Percentiles rank a stretch among this genome's conserved stretches.
phyloP scores from a whole-genome alignment of 495 filamentous ascomycete species.

The Cladorrhinum samala region DNA sequence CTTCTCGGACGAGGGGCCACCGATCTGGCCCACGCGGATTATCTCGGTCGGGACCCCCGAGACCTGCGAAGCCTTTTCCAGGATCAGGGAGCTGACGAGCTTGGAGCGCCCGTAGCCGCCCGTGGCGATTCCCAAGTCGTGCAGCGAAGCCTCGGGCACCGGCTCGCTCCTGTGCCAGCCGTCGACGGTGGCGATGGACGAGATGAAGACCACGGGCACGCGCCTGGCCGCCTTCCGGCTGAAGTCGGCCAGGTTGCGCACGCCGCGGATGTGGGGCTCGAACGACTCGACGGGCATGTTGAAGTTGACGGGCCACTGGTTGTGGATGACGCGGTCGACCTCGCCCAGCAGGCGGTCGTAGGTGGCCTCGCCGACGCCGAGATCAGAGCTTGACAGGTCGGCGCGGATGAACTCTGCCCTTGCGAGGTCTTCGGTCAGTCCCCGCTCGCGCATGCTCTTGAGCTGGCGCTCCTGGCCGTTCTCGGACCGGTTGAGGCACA shows the following conservation, averaged over 20 bases:
- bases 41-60: slow-evolving; percentile 40
- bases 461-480: slow-evolving; percentile 34
- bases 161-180: slow-evolving; percentile 23
- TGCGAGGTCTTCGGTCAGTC: slow-evolving; percentile 29
- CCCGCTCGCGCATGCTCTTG: slow-evolving; percentile 25
- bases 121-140: slow-evolving; percentile 30
- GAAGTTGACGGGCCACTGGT: slow-evolving; percentile 61
- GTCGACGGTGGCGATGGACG: slow-evolving; percentile 45
- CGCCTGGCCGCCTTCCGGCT: slow-evolving; percentile 33
- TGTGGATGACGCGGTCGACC: slow-evolving; percentile 52
- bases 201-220: slow-evolving; percentile 50
- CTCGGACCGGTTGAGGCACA: slow-evolving; percentile 49
- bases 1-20: slow-evolving; percentile 37
- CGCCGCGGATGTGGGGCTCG: slow-evolving; percentile 47
- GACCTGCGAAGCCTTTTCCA: slow-evolving; percentile 34
- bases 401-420: slow-evolving; percentile 46
- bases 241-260: slow-evolving; percentile 50
- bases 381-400: slow-evolving; percentile 39
- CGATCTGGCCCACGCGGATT: slow-evolving; percentile 54
- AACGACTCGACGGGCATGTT: slow-evolving; percentile 51
- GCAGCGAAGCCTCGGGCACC: slow-evolving; percentile 42
- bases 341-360: slow-evolving; percentile 34
- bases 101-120: slow-evolving; percentile 56
- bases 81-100: slow-evolving; percentile 44
- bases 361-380: slow-evolving; percentile 36